phyloP scores from a whole-genome alignment of 495 filamentous ascomycete genomes.

The Letharia columbiana region DNA sequence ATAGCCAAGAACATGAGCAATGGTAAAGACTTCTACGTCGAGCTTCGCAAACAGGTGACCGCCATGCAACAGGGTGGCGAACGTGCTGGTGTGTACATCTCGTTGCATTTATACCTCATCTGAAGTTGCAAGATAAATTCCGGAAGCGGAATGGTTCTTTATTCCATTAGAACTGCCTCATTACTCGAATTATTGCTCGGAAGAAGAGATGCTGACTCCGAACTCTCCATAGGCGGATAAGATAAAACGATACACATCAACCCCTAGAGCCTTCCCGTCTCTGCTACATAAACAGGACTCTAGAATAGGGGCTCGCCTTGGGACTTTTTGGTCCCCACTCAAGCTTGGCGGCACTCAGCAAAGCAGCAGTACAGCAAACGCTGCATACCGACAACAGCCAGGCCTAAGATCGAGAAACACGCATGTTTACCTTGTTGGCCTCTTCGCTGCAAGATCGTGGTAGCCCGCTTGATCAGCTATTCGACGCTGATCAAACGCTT shows the following conservation, averaged over 20 bases:
- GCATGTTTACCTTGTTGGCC: not conserved
- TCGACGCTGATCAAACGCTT: not conserved
- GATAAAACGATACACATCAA: not conserved
- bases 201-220: not conserved
- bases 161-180: not conserved
- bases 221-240: not conserved
- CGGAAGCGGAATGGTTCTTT: not conserved
- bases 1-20: constrained; percentile 46
- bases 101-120: not conserved
- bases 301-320: not conserved
- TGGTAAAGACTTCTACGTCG: constrained; percentile 47
- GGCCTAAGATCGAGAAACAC: not conserved
- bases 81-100: constrained; percentile 31
- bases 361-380: not conserved
- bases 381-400: not conserved
- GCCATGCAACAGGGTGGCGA: constrained; percentile 35
- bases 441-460: not conserved
- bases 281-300: not conserved
- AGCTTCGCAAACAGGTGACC: constrained; percentile 44
- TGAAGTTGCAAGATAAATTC: not conserved
- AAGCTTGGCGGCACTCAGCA: not conserved
- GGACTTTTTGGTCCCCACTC: not conserved
- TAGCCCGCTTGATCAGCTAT: not conserved
- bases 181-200: not conserved
- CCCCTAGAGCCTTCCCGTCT: not conserved